phyloP scores from a whole-genome alignment of 2,329 filamentous ascomycete species.

The Calonectria multiphialidica region DNA sequence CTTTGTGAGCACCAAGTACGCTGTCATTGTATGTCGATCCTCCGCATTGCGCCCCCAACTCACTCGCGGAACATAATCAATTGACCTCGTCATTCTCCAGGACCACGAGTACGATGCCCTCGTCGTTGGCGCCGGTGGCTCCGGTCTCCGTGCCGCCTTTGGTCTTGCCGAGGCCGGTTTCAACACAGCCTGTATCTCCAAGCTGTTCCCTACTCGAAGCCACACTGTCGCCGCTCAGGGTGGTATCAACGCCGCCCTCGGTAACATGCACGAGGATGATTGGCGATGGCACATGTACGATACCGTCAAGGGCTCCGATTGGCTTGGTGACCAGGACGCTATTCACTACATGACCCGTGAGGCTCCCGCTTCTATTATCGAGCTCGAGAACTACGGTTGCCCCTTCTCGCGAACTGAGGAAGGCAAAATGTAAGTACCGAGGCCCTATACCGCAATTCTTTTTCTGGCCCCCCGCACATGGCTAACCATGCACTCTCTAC shows the following conservation, averaged over 20 bases:
- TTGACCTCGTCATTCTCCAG: conserved; percentile 58
- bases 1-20: conserved; percentile 90
- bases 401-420: conserved; percentile 97
- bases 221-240: conserved; percentile 87
- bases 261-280: conserved; percentile 98
- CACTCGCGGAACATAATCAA: conserved; percentile 25
- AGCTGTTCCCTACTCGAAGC: conserved; percentile 87
- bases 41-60: conserved; percentile 6
- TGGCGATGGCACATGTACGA: conserved; percentile 99
- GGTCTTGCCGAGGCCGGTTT: conserved; percentile 90
- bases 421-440: conserved; percentile 81
- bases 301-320: conserved; percentile 97
- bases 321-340: conserved; percentile 96
- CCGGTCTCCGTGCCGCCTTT: conserved; percentile 85
- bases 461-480: background rate
- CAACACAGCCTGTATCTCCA: conserved; percentile 89
- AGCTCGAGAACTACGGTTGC: conserved; percentile 97
- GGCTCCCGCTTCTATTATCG: conserved; percentile 90
- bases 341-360: conserved; percentile 99
- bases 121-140: conserved; percentile 87
- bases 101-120: conserved; percentile 99
- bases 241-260: conserved; percentile 89
- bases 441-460: background rate
- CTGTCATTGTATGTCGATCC: conserved; percentile 81
- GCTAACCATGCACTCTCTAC: conserved; percentile 34